Evolutionary conservation across 352 stramenopile species (phyloP).

Genomic region (Phytophthora hibernalis): DNA sequence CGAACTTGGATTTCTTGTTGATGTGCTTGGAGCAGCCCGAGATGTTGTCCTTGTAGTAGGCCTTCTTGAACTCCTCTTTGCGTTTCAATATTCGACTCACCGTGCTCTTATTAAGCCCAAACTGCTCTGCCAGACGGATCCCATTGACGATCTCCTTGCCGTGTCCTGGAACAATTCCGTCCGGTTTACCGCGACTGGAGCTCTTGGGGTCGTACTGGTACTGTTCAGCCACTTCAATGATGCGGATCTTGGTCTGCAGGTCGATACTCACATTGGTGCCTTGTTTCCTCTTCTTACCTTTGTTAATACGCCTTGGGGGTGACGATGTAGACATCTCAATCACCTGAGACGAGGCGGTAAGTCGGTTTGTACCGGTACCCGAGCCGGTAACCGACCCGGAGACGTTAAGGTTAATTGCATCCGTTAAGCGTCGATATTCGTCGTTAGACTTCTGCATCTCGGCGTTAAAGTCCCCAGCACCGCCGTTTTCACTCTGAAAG

Average conservation of each 20-base stretch:
- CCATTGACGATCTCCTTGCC: constrained; percentile 72
- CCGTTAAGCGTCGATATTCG: constrained; percentile 53
- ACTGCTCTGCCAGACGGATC: constrained; percentile 76
- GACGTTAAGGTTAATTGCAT: constrained; percentile 39
- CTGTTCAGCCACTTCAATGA: constrained; percentile 84
- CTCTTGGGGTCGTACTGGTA: constrained; percentile 83
- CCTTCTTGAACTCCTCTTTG: constrained; percentile 89
- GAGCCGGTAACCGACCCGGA: not conserved
- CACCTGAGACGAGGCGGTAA: constrained; percentile 16
- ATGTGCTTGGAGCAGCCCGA: constrained; percentile 86
- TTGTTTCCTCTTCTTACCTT: constrained; percentile 63
- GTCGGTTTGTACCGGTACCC: constrained; percentile 12
- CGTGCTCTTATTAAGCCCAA: constrained; percentile 85
- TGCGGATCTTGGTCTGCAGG: constrained; percentile 85
- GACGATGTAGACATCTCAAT: constrained; percentile 8
- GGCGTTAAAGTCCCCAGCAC: constrained; percentile 43
- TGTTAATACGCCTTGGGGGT: not conserved
- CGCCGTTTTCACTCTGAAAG: constrained; percentile 42
- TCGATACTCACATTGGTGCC: constrained; percentile 78
- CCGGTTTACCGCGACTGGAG: constrained; percentile 46
- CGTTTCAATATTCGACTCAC: constrained; percentile 87
- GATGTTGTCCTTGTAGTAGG: constrained; percentile 89
- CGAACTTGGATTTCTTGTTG: constrained; percentile 90
- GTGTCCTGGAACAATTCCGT: constrained; percentile 7
- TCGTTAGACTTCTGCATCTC: constrained; percentile 59